Base-by-base conservation (phyloP, 1,284 basidiomycete genomes). In the Sanghuangporus weigelae region DNA sequence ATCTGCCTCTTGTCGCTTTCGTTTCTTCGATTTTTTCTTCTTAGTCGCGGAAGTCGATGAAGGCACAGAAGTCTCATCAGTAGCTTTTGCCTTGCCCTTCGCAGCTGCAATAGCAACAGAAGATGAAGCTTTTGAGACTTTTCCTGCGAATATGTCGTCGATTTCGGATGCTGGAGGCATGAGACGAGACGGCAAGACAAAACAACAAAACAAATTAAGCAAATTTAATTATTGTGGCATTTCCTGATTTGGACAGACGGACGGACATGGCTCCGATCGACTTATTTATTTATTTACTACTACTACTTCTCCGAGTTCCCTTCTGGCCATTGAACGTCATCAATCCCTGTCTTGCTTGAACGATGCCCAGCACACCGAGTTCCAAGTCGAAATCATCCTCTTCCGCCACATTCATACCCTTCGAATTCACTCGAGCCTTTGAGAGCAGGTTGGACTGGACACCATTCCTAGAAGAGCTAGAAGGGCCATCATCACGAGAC, bases 111-210 rank as follows among this genome's bases (percentile, higher is more conserved):
- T 62, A 12, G 19, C 8, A 10, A 49, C 26, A 21, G 26, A 3
- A 36, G 1, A 31, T 42, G 46, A 8, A 14, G 26, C 1, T 21
- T 51, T 65, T 54, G 59, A 38, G 38, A 62, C 40, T 35, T 51
- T 55, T 7, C 64, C 60, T 35, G 64, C 50, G 49, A 65, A 65
- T 0, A 66, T 66, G 44, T 63, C 64, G 53, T 66, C 64, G 57
- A 66, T 66, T 63, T 66, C 64, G 55, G 64, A 63, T 23, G 26
- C 5, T 8, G 36, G 11, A 16, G 31, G 16, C 35, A 31, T 54
- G 3, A 26, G 26, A 31, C n/a, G n/a, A n/a, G n/a, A 36, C 26
- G 11, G 16, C 31, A 35, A 19, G 6, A 38, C 5, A 36, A 35
- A 1, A 53, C 12, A n/a, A 53, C 1, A 54, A 39, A 16, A 14